Percentiles rank a stretch among this genome's conserved stretches.
Conservation (phyloP, 495 filamentous ascomycete species). For the Cudoniella acicularis region DNA sequence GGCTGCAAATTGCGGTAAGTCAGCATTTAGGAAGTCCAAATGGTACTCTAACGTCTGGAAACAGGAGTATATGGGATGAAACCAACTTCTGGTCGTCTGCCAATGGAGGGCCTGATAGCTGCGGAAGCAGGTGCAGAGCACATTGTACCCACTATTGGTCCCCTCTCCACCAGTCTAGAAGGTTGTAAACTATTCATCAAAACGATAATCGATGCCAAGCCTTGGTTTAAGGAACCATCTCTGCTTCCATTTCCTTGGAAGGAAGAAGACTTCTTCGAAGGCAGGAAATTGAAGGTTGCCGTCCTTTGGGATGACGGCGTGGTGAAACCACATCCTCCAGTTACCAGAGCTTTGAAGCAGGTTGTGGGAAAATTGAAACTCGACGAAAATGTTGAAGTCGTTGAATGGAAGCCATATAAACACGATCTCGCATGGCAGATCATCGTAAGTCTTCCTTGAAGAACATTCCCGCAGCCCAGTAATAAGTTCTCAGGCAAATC, state of each 20-base stretch:
- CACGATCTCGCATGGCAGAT: conserved; percentile 58
- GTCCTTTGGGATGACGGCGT: conserved; percentile 69
- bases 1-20: conserved; percentile 56
- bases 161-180: conserved; percentile 56
- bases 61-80: conserved; percentile 62
- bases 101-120: conserved; percentile 42
- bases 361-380: conserved; percentile 51
- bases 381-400: conserved; percentile 48
- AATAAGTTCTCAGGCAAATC: conserved; percentile 34
- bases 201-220: conserved; percentile 52
- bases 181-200: conserved; percentile 64
- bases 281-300: conserved; percentile 56
- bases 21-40: too few species aligned
- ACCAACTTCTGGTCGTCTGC: conserved; percentile 57
- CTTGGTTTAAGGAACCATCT: conserved; percentile 58
- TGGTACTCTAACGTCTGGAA: too few species aligned
- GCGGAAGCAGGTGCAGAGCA: conserved; percentile 55
- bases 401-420: conserved; percentile 64
- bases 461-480: background rate
- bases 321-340: conserved; percentile 69
- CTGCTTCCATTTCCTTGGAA: conserved; percentile 60
- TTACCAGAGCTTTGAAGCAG: conserved; percentile 54
- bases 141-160: conserved; percentile 59
- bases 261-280: conserved; percentile 30
- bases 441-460: conserved; percentile 33